Conservation (phyloP, 176 grass and related monocot genomes). For the Guadua angustifolia region DNA sequence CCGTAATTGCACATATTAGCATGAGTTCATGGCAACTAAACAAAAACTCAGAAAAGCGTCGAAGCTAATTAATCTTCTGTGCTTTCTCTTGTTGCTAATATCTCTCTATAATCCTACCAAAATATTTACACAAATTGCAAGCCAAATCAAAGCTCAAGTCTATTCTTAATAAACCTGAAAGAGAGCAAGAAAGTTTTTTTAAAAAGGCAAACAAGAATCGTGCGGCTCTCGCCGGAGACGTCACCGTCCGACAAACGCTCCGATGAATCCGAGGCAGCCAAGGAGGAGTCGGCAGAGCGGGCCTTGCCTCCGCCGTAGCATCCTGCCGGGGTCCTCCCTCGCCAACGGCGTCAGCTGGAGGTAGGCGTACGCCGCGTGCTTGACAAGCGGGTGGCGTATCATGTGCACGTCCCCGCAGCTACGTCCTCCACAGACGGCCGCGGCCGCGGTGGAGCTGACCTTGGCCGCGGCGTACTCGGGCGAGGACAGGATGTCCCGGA, state of each 20-base stretch:
- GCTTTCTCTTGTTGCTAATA: constrained; percentile 9
- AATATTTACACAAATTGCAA: constrained; percentile 44
- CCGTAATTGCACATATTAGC: background rate
- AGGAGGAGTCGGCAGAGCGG: constrained; percentile 34
- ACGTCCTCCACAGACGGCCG: background rate
- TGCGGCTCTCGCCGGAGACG: background rate
- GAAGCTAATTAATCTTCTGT: background rate
- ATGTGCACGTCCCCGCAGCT: constrained; percentile 60
- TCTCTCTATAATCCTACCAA: constrained; percentile 17
- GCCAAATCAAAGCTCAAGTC: background rate
- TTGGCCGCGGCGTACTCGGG: constrained; percentile 47
- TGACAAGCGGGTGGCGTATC: constrained; percentile 81
- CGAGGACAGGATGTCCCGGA: constrained; percentile 78
- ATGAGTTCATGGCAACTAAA: constrained; percentile 3
- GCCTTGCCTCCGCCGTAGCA: background rate
- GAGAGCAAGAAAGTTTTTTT: background rate
- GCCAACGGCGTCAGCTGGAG: constrained; percentile 65
- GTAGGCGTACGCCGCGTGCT: constrained; percentile 79
- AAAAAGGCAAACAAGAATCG: background rate
- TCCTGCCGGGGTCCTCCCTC: constrained; percentile 10
- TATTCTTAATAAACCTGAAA: constrained; percentile 24
- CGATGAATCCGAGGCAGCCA: constrained; percentile 51
- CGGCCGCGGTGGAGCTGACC: constrained; percentile 36
- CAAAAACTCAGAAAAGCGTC: background rate
- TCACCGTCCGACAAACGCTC: constrained; percentile 45